Percentiles rank a stretch among this genome's conserved stretches.
phyloP scores from a whole-genome alignment of 1,139 yeast species.

The Wickerhamomyces sp. region DNA sequence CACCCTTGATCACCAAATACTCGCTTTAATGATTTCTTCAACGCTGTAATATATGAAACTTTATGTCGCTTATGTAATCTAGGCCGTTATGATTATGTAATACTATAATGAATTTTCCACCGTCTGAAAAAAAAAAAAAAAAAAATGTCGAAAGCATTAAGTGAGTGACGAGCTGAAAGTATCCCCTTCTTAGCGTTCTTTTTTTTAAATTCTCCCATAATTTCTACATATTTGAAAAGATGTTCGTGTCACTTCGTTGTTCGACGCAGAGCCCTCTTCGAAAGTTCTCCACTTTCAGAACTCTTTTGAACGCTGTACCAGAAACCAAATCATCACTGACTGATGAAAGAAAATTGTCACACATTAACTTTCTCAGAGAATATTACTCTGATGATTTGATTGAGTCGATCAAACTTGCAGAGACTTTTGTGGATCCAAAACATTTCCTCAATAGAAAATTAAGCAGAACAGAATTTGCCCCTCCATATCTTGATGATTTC shows the following conservation, averaged over 20 bases:
- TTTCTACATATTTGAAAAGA: no score
- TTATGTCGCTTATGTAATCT: no score
- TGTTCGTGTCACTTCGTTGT: not conserved
- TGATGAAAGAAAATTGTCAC: conserved; percentile 29
- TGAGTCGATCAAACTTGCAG: conserved; percentile 77
- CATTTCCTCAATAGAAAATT: conserved; percentile 38
- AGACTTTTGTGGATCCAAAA: conserved; percentile 63
- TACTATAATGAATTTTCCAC: no score
- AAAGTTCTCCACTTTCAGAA: not conserved
- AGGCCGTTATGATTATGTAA: no score
- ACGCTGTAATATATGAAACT: no score
- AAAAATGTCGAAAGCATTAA: no score
- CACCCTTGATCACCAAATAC: no score
- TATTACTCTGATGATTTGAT: conserved; percentile 75
- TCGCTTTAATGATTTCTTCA: no score
- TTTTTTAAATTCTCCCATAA: no score
- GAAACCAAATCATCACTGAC: not conserved
- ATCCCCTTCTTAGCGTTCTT: no score
- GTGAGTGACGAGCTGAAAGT: no score
- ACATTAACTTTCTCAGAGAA: conserved; percentile 56
- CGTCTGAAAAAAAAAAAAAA: no score
- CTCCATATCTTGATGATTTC: conserved; percentile 57
- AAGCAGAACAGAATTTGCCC: conserved; percentile 43
- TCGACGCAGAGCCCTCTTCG: not conserved
- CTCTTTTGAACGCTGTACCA: not conserved